Evolutionary conservation across 2,329 filamentous ascomycete genomes (phyloP).

Genomic region (Biscogniauxia marginata): DNA sequence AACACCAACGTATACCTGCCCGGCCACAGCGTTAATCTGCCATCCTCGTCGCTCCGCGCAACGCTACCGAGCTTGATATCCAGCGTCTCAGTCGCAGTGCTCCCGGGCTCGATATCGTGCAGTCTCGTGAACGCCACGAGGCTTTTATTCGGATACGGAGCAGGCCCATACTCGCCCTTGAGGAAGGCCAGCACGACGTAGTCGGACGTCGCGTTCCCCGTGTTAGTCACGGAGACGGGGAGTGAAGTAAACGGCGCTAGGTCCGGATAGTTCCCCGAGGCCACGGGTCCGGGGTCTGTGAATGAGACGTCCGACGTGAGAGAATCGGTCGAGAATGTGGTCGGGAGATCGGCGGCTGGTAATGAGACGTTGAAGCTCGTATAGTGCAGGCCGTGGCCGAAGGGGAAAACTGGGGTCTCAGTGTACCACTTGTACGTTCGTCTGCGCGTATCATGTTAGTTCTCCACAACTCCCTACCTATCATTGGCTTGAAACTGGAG

Average conservation of each 20-base stretch:
- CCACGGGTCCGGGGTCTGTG: constrained; percentile 17
- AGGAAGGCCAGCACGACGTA: constrained; percentile 53
- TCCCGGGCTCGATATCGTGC: constrained; percentile 35
- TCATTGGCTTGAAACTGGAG: not conserved
- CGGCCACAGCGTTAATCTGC: constrained; percentile 52
- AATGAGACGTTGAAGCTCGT: constrained; percentile 46
- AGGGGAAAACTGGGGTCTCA: constrained; percentile 47
- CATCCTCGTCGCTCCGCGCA: constrained; percentile 47
- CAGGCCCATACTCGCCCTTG: constrained; percentile 43
- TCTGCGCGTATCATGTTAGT: constrained; percentile 5
- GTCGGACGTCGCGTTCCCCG: constrained; percentile 45
- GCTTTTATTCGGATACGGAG: constrained; percentile 51
- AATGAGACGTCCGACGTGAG: constrained; percentile 17
- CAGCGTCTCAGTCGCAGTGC: constrained; percentile 34
- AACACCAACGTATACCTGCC: constrained; percentile 49
- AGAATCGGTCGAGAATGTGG: constrained; percentile 22
- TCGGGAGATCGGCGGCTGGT: constrained; percentile 18
- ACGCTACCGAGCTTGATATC: constrained; percentile 48
- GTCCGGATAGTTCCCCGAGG: constrained; percentile 39
- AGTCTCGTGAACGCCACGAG: constrained; percentile 51
- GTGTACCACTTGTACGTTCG: constrained; percentile 60
- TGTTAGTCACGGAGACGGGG: constrained; percentile 47
- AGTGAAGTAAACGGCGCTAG: constrained; percentile 43
- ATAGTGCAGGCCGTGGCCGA: constrained; percentile 58
- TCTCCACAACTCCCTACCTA: not conserved